Base-by-base conservation (phyloP, 306 rosid species). In the Mimosa bimucronata region DNA sequence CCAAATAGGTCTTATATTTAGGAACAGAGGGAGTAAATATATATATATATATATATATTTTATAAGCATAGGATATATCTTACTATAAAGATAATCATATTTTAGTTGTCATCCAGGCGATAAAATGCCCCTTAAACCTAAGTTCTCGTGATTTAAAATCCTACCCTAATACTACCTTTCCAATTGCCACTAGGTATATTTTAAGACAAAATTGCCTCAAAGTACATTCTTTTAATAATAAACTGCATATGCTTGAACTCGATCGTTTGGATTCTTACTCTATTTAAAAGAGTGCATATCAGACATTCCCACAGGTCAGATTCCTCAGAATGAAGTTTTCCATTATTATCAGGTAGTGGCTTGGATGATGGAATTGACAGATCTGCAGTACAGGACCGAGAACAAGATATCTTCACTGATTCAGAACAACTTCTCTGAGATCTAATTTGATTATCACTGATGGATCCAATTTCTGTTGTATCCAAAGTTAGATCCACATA, bases 221-320 rank as follows among this genome's bases (percentile, higher is more conserved):
- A 31, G 30, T 5, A 69, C 28, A 58, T 66, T 26, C 28, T 74
- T 73, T 40, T 10, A 41, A 66, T 5, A 28, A 66, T 40, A 66
- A 75, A 76, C 18, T 45, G 66, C 45, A 66, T 70, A 46, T 31
- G 66, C 48, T 53, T 66, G 67, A 68, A 66, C 21, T 77, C 48
- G 14, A 48, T 13, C 60, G 66, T 75, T 52, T 18, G 65, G 50
- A 82, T 52, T 81, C 94, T 85, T 90, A 92, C 98, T 5, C 84
- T 88, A 85, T 94, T 94, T 79, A 92, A 80, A 44, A 94, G 85
- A 76, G 98, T 94, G 94, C 98, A 94, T 37, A 68, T 85, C 57
- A 71, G 79, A 58, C 98, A 94, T 75, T 86, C 88, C 98, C 98
- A 94, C 90, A 70, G 79, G 75, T 83, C 84, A 85, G 71, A 67